Conservation (phyloP, 371 early-diverging fungal species). For the Mortierella sp. region DNA sequence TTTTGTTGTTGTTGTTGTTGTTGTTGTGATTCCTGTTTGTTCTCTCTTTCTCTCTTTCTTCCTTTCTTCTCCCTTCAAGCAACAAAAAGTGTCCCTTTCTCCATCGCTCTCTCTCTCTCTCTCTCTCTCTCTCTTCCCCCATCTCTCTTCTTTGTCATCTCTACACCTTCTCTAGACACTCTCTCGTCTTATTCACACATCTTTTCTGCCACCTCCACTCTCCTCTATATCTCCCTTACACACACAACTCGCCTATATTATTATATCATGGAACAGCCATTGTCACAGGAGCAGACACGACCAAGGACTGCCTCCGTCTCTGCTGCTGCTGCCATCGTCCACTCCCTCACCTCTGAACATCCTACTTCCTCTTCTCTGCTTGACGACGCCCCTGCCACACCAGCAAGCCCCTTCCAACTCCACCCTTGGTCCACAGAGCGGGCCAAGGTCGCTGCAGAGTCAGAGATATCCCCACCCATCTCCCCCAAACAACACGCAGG, state of each 20-base stretch:
- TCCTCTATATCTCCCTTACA: background rate
- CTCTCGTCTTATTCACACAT: constrained; percentile 1
- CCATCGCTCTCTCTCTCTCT: background rate
- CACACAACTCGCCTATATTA: background rate
- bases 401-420: constrained; percentile 30
- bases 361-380: background rate
- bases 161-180: background rate
- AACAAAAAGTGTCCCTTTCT: background rate
- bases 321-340: constrained; percentile 27
- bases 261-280: constrained; percentile 6
- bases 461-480: constrained; percentile 51
- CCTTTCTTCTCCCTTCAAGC: background rate
- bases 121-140: background rate
- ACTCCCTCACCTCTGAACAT: constrained; percentile 4
- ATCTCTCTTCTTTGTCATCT: background rate
- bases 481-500: constrained; percentile 50
- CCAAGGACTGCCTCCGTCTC: constrained; percentile 36
- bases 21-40: background rate
- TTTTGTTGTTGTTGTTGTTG: background rate
- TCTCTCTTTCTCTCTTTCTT: background rate
- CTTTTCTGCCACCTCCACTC: background rate
- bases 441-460: constrained; percentile 46
- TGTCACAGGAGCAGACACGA: constrained; percentile 15
- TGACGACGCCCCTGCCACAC: background rate
- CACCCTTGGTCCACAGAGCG: constrained; percentile 53